Percentiles rank a stretch among this genome's conserved stretches.
Evolutionary conservation across 352 stramenopile genomes (phyloP).

Genomic region (Pythium sp.): DNA sequence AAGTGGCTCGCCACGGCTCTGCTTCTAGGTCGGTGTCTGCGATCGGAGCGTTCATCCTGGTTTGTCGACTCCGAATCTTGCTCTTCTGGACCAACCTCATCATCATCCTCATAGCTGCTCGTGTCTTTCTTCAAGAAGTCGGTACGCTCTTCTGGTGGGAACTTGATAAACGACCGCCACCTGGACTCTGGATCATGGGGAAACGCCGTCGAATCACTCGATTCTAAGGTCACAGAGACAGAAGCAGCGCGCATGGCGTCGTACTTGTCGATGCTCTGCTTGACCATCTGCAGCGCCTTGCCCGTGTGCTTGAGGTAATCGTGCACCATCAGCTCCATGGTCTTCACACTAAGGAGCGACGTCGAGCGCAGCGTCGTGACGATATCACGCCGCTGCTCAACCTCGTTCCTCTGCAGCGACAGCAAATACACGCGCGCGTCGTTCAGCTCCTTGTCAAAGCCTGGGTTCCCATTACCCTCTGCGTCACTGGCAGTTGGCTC

Average conservation of each 20-base stretch:
- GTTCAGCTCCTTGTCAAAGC: slow-evolving; percentile 23
- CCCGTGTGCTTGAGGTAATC: slow-evolving; percentile 44
- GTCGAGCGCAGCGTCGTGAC: slow-evolving; percentile 32
- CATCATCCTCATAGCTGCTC: not conserved
- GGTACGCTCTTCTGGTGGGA: not conserved
- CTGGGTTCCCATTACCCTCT: not conserved
- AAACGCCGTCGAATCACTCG: not conserved
- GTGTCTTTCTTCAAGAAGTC: not conserved
- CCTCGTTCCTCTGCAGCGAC: slow-evolving; percentile 30
- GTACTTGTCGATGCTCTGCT: slow-evolving; percentile 5
- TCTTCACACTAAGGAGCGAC: slow-evolving; percentile 42
- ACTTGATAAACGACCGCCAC: slow-evolving; percentile 1
- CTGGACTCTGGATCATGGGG: not conserved
- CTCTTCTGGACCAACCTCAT: not conserved
- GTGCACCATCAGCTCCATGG: slow-evolving; percentile 56
- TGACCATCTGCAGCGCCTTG: slow-evolving; percentile 22
- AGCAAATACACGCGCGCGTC: slow-evolving; percentile 19
- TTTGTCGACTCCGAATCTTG: not conserved
- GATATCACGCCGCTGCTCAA: slow-evolving; percentile 34
- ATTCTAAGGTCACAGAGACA: not conserved
- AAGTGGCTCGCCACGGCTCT: not conserved
- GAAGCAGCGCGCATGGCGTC: slow-evolving; percentile 5
- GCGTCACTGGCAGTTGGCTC: not conserved
- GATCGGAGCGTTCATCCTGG: not conserved
- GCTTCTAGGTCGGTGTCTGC: not conserved